A percentile compares a stretch with the other conserved stretches of the same genome.
These are phyloP conservation scores for Albugo laibachii DNA, from an alignment of 352 stramenopile genomes.

Conservation along the genomic window DNA sequence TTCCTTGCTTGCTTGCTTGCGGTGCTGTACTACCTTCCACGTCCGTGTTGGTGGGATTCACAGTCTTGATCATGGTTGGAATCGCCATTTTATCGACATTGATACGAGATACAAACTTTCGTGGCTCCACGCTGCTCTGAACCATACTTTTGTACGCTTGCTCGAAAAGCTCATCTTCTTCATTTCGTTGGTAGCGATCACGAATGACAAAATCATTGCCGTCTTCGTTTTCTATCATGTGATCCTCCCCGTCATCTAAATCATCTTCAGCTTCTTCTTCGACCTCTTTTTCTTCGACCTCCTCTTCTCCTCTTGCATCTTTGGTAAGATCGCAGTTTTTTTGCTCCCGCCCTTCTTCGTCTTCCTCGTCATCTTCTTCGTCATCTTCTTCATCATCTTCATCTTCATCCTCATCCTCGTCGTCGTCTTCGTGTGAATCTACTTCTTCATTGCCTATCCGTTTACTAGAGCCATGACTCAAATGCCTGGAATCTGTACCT, in stretches of 20 bases:
- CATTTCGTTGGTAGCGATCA: conserved; percentile 45
- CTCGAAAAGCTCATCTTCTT: conserved; percentile 78
- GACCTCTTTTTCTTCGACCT: no score
- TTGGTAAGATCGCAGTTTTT: conserved; percentile 4
- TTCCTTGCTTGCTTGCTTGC: conserved; percentile 11
- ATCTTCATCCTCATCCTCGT: conserved; percentile 13
- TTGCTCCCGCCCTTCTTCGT: conserved; percentile 2
- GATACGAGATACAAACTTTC: conserved; percentile 36
- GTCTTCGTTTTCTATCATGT: conserved; percentile 52
- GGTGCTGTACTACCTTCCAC: background rate
- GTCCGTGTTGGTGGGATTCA: conserved; percentile 2
- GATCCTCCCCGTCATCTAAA: conserved; percentile 31
- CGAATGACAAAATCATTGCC: conserved; percentile 81
- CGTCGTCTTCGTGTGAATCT: conserved; percentile 22
- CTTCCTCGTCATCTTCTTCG: conserved; percentile 34
- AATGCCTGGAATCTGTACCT: conserved; percentile 18
- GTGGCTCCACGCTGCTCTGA: conserved; percentile 31
- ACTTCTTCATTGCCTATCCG: conserved; percentile 15
- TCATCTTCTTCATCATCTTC: conserved; percentile 8
- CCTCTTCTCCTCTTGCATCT: conserved; percentile 6
- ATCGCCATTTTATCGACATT: conserved; percentile 82
- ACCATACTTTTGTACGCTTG: conserved; percentile 79
- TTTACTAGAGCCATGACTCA: conserved; percentile 25
- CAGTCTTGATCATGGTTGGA: conserved; percentile 53
- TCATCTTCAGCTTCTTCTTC: conserved; percentile 48